Conservation (phyloP, 139 green algal genomes). For the Pycnococcus provasolii region DNA sequence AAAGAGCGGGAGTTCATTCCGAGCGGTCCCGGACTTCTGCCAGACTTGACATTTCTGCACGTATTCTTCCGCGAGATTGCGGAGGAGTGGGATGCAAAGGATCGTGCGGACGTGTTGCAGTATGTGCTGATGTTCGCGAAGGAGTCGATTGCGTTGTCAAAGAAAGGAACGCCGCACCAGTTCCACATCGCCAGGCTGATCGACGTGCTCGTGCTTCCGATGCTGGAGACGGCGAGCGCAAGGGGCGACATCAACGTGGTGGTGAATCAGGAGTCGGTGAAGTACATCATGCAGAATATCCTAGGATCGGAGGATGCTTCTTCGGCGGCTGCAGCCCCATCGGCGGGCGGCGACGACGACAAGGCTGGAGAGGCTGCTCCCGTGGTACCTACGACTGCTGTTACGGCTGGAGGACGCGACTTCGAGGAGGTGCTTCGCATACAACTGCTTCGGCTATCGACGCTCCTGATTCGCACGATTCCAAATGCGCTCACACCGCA, state of each 20-base stretch:
- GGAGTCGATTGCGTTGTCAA: slow-evolving; percentile 1
- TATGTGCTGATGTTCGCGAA: slow-evolving; percentile 49
- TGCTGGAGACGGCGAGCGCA: slow-evolving; percentile 43
- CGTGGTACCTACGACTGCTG: too few relatives aligned
- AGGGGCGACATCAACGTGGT: slow-evolving; percentile 25
- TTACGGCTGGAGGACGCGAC: background rate
- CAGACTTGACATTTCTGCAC: slow-evolving; percentile 70
- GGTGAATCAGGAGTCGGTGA: slow-evolving; percentile 32
- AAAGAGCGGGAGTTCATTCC: background rate
- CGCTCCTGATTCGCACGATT: slow-evolving; percentile 55
- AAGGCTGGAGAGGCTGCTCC: too few relatives aligned
- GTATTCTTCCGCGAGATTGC: slow-evolving; percentile 49
- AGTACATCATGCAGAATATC: slow-evolving; percentile 35
- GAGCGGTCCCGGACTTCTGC: background rate
- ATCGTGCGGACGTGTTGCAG: slow-evolving; percentile 40
- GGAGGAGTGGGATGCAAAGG: slow-evolving; percentile 33
- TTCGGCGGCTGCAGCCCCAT: slow-evolving; percentile 1
- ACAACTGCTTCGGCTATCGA: slow-evolving; percentile 67
- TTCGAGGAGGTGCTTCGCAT: slow-evolving; percentile 55
- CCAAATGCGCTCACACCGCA: slow-evolving; percentile 41
- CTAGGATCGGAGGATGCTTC: slow-evolving; percentile 32
- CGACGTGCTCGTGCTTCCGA: slow-evolving; percentile 63
- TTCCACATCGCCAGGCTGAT: slow-evolving; percentile 26
- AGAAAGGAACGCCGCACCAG: slow-evolving; percentile 29
- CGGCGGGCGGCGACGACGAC: slow-evolving; percentile 7